Percentiles rank a stretch among this genome's conserved stretches.
Evolutionary conservation across 2,329 filamentous ascomycete species (phyloP).

Genomic region (Xylaria hypoxylon): DNA sequence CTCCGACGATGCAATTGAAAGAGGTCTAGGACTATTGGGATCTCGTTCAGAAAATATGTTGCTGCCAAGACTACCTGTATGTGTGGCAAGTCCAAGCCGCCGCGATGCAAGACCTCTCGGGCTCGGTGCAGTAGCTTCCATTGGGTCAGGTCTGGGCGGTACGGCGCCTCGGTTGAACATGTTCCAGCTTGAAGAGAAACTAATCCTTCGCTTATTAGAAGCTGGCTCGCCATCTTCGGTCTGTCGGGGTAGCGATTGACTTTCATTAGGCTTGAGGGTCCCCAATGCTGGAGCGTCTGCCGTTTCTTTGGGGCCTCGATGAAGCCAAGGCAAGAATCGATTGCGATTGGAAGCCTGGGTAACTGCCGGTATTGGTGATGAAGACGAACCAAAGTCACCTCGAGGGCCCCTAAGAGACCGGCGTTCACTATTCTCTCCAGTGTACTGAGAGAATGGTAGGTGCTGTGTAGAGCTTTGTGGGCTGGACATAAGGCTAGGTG

Average conservation of each 20-base stretch:
- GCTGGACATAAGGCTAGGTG: constrained; percentile 69
- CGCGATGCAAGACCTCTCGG: constrained; percentile 46
- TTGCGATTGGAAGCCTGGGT: constrained; percentile 58
- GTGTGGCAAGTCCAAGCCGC: constrained; percentile 46
- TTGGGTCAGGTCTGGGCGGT: constrained; percentile 53
- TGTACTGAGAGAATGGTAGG: constrained; percentile 64
- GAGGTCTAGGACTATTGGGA: constrained; percentile 71
- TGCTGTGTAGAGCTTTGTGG: constrained; percentile 71
- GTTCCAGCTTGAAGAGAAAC: constrained; percentile 67
- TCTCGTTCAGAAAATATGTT: constrained; percentile 66
- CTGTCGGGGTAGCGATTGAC: constrained; percentile 78
- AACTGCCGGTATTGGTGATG: constrained; percentile 56
- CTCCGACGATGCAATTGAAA: constrained; percentile 76
- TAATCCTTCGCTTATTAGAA: constrained; percentile 67
- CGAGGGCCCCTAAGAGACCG: constrained; percentile 54
- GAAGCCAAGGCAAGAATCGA: constrained; percentile 68
- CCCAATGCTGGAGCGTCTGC: constrained; percentile 74
- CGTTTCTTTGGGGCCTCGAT: constrained; percentile 70
- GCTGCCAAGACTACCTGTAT: constrained; percentile 61
- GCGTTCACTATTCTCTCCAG: constrained; percentile 59
- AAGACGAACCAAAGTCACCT: constrained; percentile 51
- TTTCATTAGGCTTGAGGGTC: constrained; percentile 76
- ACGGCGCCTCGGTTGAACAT: constrained; percentile 67
- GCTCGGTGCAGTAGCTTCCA: constrained; percentile 50
- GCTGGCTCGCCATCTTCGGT: constrained; percentile 66